These are phyloP conservation scores for Sextonia rubra DNA, from an alignment of 164 flowering plant genomes.

Conservation along the genomic window DNA sequence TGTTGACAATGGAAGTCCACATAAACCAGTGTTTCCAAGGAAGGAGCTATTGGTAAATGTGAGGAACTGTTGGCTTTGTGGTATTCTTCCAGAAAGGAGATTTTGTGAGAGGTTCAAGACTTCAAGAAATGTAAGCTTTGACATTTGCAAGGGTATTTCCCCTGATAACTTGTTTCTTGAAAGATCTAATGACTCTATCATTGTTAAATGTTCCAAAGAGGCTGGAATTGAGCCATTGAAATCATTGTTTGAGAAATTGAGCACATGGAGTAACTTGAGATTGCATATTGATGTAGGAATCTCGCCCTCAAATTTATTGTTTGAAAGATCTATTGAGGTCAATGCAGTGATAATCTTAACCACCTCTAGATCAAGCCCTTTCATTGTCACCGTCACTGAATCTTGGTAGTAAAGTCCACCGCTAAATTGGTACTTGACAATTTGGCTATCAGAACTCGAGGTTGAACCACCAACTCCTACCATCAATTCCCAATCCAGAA, in stretches of 20 bases:
- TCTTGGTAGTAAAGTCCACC: not conserved
- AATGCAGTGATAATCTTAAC: not conserved
- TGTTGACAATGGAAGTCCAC: constrained; percentile 1
- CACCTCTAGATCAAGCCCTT: not conserved
- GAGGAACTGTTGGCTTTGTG: constrained; percentile 1
- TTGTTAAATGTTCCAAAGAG: not conserved
- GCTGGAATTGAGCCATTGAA: not conserved
- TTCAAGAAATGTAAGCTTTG: not conserved
- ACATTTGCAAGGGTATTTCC: not conserved
- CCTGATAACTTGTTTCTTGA: constrained; percentile 1
- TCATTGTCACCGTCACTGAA: not conserved
- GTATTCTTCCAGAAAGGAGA: constrained; percentile 4
- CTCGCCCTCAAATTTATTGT: not conserved
- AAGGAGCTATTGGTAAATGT: constrained; percentile 1
- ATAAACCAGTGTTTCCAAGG: constrained; percentile 1
- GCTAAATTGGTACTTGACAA: not conserved
- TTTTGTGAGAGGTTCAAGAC: constrained; percentile 8
- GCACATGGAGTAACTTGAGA: not conserved
- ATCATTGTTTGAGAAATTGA: not conserved
- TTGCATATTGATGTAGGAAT: not conserved
- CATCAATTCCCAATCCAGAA: not conserved
- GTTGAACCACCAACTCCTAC: not conserved
- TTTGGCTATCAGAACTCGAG: not conserved
- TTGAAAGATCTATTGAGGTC: not conserved
- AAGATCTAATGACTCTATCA: constrained; percentile 4